These are phyloP conservation scores for Saccharomycopsis javanensis DNA, from an alignment of 805 yeast genomes.

Conservation along the genomic window DNA sequence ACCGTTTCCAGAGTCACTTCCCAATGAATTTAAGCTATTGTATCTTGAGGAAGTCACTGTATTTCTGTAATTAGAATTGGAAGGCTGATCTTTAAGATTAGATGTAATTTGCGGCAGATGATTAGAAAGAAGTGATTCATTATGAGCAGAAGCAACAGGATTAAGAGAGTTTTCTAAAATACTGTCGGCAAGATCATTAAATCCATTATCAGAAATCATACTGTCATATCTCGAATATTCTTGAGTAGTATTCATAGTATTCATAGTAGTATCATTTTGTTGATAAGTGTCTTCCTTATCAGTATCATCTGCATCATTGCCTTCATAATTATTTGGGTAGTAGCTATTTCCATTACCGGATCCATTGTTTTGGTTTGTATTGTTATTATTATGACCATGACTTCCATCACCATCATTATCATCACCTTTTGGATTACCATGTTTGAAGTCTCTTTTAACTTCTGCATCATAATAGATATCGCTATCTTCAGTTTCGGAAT, in stretches of 20 bases:
- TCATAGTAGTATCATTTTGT: background rate
- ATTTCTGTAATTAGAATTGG: background rate
- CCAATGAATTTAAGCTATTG: background rate
- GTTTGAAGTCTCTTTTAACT: background rate
- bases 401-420: constrained; percentile 23
- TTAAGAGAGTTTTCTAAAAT: background rate
- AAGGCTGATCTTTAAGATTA: background rate
- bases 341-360: constrained; percentile 26
- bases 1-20: background rate
- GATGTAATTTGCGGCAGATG: background rate
- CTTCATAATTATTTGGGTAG: constrained; percentile 25
- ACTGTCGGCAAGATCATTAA: background rate
- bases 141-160: background rate
- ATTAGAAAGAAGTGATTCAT: background rate
- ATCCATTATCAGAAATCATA: background rate
- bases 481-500: background rate
- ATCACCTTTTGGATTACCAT: constrained; percentile 20
- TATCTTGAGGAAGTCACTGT: background rate
- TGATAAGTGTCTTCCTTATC: constrained; percentile 32
- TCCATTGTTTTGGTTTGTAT: constrained; percentile 30
- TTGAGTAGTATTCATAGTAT: background rate
- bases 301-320: constrained; percentile 42
- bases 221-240: background rate
- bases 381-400: constrained; percentile 11
- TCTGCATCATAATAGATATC: constrained; percentile 1